These are phyloP conservation scores for Microstegium vimineum DNA, from an alignment of 176 grass and related monocot species.

Conservation along the genomic window DNA sequence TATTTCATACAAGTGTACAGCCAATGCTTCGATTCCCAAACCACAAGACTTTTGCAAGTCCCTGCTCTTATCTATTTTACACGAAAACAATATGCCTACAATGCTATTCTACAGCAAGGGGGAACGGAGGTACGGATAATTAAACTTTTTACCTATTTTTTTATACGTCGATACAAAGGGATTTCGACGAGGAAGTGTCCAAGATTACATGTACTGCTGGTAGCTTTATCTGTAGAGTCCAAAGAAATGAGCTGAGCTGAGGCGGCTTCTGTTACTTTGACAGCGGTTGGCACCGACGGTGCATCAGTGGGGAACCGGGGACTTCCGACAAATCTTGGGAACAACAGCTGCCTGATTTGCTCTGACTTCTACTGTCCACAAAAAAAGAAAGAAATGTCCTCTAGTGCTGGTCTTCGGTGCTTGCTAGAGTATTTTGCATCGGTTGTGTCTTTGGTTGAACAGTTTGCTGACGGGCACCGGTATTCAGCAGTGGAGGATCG, in stretches of 20 bases:
- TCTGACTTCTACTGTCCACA: conserved; percentile 24
- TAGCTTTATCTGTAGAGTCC: conserved; percentile 8
- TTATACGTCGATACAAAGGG: conserved; percentile 13
- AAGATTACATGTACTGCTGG: conserved; percentile 12
- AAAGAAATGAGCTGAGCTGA: conserved; percentile 20
- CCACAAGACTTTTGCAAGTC: conserved; percentile 10
- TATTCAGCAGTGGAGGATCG: conserved; percentile 36
- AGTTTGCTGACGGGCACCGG: conserved; percentile 23
- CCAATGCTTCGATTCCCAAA: conserved; percentile 23
- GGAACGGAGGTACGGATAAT: conserved; percentile 6
- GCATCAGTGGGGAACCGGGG: conserved; percentile 25
- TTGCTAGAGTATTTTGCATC: conserved; percentile 7
- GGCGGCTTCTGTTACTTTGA: conserved; percentile 16
- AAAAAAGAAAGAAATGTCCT: conserved; percentile 3
- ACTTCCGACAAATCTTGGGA: background rate
- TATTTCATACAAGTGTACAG: conserved; percentile 40
- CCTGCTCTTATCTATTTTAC: conserved; percentile 38
- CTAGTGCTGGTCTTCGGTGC: conserved; percentile 35
- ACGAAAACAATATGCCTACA: conserved; percentile 31
- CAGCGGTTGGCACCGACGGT: conserved; percentile 23
- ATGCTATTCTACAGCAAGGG: conserved; percentile 17
- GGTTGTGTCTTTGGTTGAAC: conserved; percentile 16
- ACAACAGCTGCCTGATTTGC: conserved; percentile 18
- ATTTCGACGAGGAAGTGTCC: conserved; percentile 19
- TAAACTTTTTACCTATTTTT: conserved; percentile 35